Base-by-base conservation (phyloP, 2,329 filamentous ascomycete species). In the Chrysoporthe austroafricana region DNA sequence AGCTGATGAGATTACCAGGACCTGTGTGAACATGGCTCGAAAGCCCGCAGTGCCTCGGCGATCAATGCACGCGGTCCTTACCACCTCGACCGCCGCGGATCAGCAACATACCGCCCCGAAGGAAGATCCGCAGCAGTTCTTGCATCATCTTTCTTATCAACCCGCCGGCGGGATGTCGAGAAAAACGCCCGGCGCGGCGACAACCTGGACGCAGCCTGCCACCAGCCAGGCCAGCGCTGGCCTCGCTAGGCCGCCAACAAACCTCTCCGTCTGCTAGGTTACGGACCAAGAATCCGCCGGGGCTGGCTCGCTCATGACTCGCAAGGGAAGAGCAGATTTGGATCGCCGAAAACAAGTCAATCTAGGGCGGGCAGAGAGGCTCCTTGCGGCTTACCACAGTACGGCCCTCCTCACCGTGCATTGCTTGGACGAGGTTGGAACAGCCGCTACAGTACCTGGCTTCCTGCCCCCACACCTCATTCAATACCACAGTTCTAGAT, bases 51-150 rank as follows among this genome's bases (percentile, higher is more conserved):
- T 57, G 54, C 54, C 57, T 60, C 57, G 57, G 57, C n/a, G 57
- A 60, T 44, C 36, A 60, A 60, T 26, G 39, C 57, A 60, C 39
- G n/a, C 21, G 44, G 18, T 39, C 36, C 57, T 39, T 8, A 44
- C 21, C 39, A 44, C n/a, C 26, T 60, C 57, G 39, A 44, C 57
- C 57, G 57, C 36, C 39, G 39, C 57, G 57, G 57, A n/a, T 60
- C 57, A 44, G 57, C 57, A 44, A 18, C 18, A 43, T 36, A 59
- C 52, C 21, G 42, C 34, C 39, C 57, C 43, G 63, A 36, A 52
- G 11, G 48, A 43, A 62, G 66, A 66, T 66, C 63, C 64, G 66
- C 66, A 65, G 66, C 57, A 65, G 62, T 43, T 52, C 56, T 50
- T 68, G 66, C 62, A 63, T 68, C 66, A 66, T 66, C 65, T 60